Evolutionary conservation across 305 asterid genomes (phyloP), one percentile per base, ranked within the genome.

Genomic region (Solanum hybrid): DNA sequence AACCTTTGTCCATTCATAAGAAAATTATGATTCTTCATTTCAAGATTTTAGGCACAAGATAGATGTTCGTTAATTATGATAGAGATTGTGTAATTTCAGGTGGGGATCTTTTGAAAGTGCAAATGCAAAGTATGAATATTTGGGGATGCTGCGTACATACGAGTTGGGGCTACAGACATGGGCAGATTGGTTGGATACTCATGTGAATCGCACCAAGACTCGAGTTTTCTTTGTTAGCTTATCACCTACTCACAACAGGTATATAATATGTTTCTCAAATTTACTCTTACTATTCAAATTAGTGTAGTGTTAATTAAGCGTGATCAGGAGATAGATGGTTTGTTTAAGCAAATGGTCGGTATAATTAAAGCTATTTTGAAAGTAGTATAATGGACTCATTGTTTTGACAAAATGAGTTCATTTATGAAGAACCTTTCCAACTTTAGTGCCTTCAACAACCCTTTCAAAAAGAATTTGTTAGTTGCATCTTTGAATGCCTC

Each of bases 121-220:
- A 4, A 92, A 93, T 87, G 93, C 90, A 45, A 92, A 90, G 76
- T 91, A 93, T 89, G 90, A 92, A 89, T 90, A 89, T 29, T 91
- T 93, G 10, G 89, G 90, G 36, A 92, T 88, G 92, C 73, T 73
- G 9, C 93, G 89, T 1, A 88, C 92, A 7, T 95, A 91, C 66
- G 95, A 95, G 82, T 89, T 95, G 94, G 93, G 94, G 36, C 89
- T 95, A 38, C 92, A 81, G 69, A 93, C 97, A 10, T 95, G 96
- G 98, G 91, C 95, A 6, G 93, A 95, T 27, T 95, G 98, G 98
- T 36, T 95, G 9, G 93, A 92, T 71, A 26, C 90, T 72, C 95
- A 95, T 88, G 89, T 95, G 24, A 91, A 95, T 32, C 90, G 89
- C 66, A 88, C 91, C 29, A 95, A 91, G 80, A 94, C 97, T 31